Conservation (phyloP, 768 basidiomycete genomes). For the Xerocomus brunneocitrinus region DNA sequence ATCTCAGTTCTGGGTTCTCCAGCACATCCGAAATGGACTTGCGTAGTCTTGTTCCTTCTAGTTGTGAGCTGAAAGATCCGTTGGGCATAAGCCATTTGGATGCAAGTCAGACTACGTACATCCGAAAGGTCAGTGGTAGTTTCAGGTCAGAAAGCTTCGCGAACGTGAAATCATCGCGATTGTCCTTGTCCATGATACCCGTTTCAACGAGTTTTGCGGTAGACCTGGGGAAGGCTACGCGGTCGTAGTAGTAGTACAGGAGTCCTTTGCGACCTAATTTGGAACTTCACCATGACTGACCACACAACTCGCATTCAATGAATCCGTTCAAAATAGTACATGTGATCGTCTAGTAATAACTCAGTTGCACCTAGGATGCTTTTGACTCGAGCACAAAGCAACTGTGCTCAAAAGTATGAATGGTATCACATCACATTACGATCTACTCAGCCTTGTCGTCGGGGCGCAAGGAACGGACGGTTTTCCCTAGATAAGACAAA, state of each 20-base stretch:
- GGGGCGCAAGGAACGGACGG: constrained; percentile 83
- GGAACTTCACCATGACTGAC: background rate
- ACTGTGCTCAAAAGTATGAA: constrained; percentile 9
- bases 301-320: background rate
- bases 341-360: constrained; percentile 5
- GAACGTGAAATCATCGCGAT: constrained; percentile 88
- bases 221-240: background rate
- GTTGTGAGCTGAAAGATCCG: constrained; percentile 54
- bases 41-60: constrained; percentile 77
- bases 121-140: constrained; percentile 80
- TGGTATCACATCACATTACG: constrained; percentile 7
- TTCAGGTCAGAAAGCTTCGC: constrained; percentile 88
- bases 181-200: constrained; percentile 50
- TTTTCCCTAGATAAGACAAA: constrained; percentile 54
- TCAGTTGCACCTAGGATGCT: constrained; percentile 24
- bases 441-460: constrained; percentile 68
- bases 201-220: background rate
- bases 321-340: constrained; percentile 9
- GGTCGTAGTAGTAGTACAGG: background rate
- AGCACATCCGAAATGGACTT: constrained; percentile 74
- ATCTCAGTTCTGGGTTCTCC: constrained; percentile 75
- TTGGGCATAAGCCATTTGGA: background rate
- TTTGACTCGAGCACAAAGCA: constrained; percentile 19
- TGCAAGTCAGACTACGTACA: constrained; percentile 42
- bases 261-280: background rate